Percentiles rank a stretch among this genome's conserved stretches.
Conservation (phyloP, 75 land plant genomes). For the Azolla pinnata region DNA sequence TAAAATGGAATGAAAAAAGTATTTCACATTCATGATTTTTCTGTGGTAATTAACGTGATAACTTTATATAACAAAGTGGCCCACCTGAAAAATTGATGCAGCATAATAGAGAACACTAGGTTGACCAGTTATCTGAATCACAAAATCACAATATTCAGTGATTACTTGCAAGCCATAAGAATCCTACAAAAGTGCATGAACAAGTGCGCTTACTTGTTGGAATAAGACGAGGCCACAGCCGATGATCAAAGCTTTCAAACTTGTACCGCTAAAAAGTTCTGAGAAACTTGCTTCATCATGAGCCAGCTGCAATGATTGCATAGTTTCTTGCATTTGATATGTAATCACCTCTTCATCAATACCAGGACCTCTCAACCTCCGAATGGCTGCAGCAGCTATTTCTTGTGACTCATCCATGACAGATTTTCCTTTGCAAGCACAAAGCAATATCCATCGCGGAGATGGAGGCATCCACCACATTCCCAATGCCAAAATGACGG, state of each 20-base stretch:
- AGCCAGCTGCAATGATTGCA: conserved; percentile 35
- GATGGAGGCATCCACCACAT: conserved; percentile 82
- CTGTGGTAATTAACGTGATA: neutral
- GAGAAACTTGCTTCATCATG: conserved; percentile 26
- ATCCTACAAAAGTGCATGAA: neutral
- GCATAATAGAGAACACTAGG: conserved; percentile 77
- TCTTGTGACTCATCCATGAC: conserved; percentile 30
- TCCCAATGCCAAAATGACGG: conserved; percentile 58
- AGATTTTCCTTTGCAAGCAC: conserved; percentile 52
- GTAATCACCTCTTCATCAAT: conserved; percentile 24
- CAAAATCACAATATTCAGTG: neutral
- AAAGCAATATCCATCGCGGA: conserved; percentile 66
- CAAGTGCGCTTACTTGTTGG: conserved; percentile 41
- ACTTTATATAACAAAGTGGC: neutral
- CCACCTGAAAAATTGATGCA: conserved; percentile 56
- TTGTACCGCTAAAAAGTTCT: conserved; percentile 56
- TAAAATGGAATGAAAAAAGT: conserved; percentile 1
- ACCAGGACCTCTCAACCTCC: conserved; percentile 41
- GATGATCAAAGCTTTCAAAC: conserved; percentile 51
- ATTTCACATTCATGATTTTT: neutral
- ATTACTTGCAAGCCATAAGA: neutral
- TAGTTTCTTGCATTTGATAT: conserved; percentile 40
- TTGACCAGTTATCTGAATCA: conserved; percentile 56
- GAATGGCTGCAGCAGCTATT: conserved; percentile 31
- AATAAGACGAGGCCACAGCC: conserved; percentile 58